phyloP scores from a whole-genome alignment of 1,284 basidiomycete species.

The Sutorius eximius region DNA sequence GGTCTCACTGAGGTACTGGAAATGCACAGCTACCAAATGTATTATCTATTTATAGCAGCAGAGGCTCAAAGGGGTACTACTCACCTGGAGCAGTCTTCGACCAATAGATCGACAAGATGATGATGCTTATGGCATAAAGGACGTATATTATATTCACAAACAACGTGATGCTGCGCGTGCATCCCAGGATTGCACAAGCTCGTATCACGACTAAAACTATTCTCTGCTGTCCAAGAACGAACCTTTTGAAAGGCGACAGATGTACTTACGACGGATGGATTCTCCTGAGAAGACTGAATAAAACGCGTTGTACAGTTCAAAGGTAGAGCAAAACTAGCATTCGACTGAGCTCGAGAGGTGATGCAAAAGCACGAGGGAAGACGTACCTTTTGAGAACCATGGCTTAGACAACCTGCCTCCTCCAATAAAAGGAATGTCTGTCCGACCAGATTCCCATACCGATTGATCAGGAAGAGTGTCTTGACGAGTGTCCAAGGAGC shows the following conservation, averaged over 20 bases:
- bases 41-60: background rate
- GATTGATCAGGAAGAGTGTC: slow-evolving; percentile 21
- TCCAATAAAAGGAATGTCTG: slow-evolving; percentile 25
- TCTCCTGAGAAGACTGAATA: slow-evolving; percentile 21
- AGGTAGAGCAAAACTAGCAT: slow-evolving; percentile 24
- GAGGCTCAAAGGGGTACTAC: background rate
- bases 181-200: slow-evolving; percentile 21
- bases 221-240: background rate
- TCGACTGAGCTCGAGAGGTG: background rate
- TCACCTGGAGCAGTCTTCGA: slow-evolving; percentile 1
- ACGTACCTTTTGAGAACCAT: slow-evolving; percentile 16
- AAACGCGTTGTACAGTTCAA: slow-evolving; percentile 3
- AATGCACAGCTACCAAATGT: slow-evolving; percentile 1
- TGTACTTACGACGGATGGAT: slow-evolving; percentile 25
- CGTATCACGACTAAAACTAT: slow-evolving; percentile 28
- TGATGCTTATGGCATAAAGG: slow-evolving; percentile 3
- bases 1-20: slow-evolving; percentile 7
- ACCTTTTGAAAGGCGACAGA: background rate
- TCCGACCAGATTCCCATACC: slow-evolving; percentile 29
- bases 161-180: slow-evolving; percentile 1
- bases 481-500: slow-evolving; percentile 21
- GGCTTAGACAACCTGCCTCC: slow-evolving; percentile 22
- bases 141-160: slow-evolving; percentile 8
- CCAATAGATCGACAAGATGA: background rate
- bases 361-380: background rate